Conservation (phyloP, 2,329 filamentous ascomycete genomes). For the Setomelanomma holmii region DNA sequence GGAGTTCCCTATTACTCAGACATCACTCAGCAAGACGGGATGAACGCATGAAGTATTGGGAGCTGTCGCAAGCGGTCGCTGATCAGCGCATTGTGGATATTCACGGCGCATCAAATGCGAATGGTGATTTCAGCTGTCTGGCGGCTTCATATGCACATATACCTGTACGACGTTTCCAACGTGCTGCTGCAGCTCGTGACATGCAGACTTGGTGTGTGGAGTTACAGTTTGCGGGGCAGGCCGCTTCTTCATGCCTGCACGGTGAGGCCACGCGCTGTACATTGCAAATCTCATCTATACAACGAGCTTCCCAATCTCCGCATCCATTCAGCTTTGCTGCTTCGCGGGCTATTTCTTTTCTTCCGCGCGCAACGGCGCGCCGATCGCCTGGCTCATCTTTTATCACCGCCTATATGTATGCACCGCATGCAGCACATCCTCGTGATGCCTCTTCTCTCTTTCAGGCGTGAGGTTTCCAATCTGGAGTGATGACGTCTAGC, state of each 20-base stretch:
- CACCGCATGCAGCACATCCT: slow-evolving; percentile 7
- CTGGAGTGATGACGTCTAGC: background rate
- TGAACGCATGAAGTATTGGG: background rate
- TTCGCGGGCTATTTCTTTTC: slow-evolving; percentile 1
- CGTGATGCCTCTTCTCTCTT: slow-evolving; percentile 5
- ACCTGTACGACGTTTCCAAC: slow-evolving; percentile 1
- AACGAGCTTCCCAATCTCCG: slow-evolving; percentile 17
- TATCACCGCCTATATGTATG: background rate
- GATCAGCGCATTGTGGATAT: background rate
- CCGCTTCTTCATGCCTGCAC: slow-evolving; percentile 1
- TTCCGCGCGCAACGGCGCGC: slow-evolving; percentile 16
- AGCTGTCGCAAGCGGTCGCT: background rate
- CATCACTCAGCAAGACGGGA: slow-evolving; percentile 38
- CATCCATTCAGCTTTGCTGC: slow-evolving; percentile 1
- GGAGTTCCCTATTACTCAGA: slow-evolving; percentile 36
- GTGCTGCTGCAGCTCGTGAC: slow-evolving; percentile 1
- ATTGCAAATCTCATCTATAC: slow-evolving; percentile 12
- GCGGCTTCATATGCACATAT: slow-evolving; percentile 4
- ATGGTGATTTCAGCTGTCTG: background rate
- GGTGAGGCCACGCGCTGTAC: slow-evolving; percentile 11
- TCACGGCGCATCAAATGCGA: background rate
- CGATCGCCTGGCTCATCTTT: slow-evolving; percentile 12
- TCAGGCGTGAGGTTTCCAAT: slow-evolving; percentile 5
- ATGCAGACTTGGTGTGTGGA: background rate
- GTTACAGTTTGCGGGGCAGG: slow-evolving; percentile 12